Conservation (phyloP, 2,329 filamentous ascomycete species). For the Grosmannia penicillata region DNA sequence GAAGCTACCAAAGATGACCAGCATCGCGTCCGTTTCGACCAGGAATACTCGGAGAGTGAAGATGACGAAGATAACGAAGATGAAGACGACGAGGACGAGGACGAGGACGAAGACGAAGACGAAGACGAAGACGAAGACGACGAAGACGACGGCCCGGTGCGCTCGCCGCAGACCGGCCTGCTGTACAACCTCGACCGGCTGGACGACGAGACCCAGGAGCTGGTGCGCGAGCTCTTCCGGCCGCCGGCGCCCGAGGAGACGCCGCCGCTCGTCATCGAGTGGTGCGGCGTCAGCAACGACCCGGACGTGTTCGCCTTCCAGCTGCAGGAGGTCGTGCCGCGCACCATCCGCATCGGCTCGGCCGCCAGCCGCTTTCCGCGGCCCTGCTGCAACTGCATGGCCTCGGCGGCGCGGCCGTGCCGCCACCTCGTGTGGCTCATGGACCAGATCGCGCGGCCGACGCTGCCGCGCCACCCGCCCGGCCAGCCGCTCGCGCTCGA, state of each 20-base stretch:
- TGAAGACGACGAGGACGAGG: not conserved
- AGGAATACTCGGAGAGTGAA: no score
- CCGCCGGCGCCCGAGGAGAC: constrained; percentile 19
- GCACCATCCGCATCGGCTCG: constrained; percentile 33
- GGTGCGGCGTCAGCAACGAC: constrained; percentile 23
- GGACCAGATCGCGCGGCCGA: constrained; percentile 35
- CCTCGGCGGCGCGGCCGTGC: constrained; percentile 20
- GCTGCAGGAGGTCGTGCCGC: constrained; percentile 37
- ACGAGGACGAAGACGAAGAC: not conserved
- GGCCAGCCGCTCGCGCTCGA: constrained; percentile 18
- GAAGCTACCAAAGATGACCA: no score
- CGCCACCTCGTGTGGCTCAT: constrained; percentile 39
- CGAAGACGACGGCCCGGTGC: constrained; percentile 15
- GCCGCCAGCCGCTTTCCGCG: constrained; percentile 22
- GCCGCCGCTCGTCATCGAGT: constrained; percentile 32
- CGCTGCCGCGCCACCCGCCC: constrained; percentile 26
- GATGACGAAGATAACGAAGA: not conserved
- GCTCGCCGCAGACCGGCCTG: constrained; percentile 19
- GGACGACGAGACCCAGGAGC: constrained; percentile 12
- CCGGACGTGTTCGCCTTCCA: constrained; percentile 38
- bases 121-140: constrained; percentile 12
- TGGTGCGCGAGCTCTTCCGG: constrained; percentile 28
- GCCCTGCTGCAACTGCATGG: constrained; percentile 32
- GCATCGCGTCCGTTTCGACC: no score
- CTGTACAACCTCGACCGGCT: constrained; percentile 18